These are phyloP conservation scores for Coix lacrymajobi DNA, from an alignment of 176 grass and related monocot genomes.

Conservation along the genomic window DNA sequence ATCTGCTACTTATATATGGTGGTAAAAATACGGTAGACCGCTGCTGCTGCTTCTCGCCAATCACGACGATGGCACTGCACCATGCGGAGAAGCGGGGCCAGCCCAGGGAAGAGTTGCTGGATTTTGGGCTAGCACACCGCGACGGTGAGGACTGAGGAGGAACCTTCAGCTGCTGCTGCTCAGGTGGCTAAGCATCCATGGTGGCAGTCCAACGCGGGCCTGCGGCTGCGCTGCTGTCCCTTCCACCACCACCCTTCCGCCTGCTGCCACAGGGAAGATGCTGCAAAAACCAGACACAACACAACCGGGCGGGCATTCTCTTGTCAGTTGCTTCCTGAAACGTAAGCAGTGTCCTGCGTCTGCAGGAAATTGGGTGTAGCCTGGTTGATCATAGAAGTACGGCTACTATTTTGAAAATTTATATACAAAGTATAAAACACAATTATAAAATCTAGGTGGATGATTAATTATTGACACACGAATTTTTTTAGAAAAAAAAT, in stretches of 20 bases:
- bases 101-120: background rate
- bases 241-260: constrained; percentile 24
- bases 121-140: background rate
- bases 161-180: constrained; percentile 30
- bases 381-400: too few relatives aligned
- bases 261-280: constrained; percentile 17
- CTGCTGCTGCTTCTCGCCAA: background rate
- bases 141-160: background rate
- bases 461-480: background rate
- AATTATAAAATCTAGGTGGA: background rate
- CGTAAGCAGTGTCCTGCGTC: background rate
- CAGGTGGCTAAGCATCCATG: constrained; percentile 65
- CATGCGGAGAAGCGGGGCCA: background rate
- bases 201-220: constrained; percentile 33
- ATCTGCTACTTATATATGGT: background rate
- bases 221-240: constrained; percentile 29
- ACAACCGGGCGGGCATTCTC: background rate
- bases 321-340: background rate
- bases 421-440: too few relatives aligned
- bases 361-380: background rate
- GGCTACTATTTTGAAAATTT: too few relatives aligned
- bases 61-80: background rate
- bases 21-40: background rate
- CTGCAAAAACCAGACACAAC: constrained; percentile 13
- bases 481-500: background rate